Evolutionary conservation across 2,329 filamentous ascomycete species (phyloP).

Genomic region (Lachnellula cervina): DNA sequence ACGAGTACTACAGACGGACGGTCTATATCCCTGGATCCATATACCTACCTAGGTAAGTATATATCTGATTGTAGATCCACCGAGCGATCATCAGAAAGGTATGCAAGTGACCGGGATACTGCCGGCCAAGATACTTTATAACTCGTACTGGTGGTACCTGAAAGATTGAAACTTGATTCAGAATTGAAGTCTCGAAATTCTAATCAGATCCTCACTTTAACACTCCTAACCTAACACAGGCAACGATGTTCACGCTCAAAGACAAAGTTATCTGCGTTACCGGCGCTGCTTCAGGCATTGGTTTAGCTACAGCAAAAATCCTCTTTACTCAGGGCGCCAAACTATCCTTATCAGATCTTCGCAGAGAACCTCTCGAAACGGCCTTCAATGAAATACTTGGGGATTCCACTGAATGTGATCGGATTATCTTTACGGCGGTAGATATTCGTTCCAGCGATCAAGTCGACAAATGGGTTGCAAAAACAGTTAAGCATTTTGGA

Average conservation of each 20-base stretch:
- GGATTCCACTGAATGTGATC: background rate
- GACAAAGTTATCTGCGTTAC: slow-evolving; percentile 66
- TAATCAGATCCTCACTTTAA: no score
- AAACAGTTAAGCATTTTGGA: slow-evolving; percentile 31
- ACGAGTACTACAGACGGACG: no score
- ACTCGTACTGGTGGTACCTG: no score
- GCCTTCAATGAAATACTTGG: slow-evolving; percentile 28
- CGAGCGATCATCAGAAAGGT: no score
- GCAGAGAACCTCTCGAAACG: slow-evolving; percentile 17
- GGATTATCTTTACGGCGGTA: background rate
- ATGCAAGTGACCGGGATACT: no score
- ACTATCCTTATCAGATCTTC: slow-evolving; percentile 13
- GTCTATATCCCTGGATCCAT: no score
- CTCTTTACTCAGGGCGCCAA: slow-evolving; percentile 12
- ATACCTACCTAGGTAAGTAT: no score
- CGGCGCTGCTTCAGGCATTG: slow-evolving; percentile 70
- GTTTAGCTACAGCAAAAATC: slow-evolving; percentile 61
- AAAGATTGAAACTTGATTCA: no score
- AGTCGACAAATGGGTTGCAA: slow-evolving; percentile 33
- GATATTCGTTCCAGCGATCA: slow-evolving; percentile 3
- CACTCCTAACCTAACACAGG: no score
- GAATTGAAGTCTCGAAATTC: no score
- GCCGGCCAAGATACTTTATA: no score
- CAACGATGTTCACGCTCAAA: slow-evolving; percentile 6
- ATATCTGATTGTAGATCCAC: no score